A percentile compares a stretch with the other conserved stretches of the same genome.
phyloP scores from a whole-genome alignment of 1,284 basidiomycete genomes.

The Kwoniella shivajii region DNA sequence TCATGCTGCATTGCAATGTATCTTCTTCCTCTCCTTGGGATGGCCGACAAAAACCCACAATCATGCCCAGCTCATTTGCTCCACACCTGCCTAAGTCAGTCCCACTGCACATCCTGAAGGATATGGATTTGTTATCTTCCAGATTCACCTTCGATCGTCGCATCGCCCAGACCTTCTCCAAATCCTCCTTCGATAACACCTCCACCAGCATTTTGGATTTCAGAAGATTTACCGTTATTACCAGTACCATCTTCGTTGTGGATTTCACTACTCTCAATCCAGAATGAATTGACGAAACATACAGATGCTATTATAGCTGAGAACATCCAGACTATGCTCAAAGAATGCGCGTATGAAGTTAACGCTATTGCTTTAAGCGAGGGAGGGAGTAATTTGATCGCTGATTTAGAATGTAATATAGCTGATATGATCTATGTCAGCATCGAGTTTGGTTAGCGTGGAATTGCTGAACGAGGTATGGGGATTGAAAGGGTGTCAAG shows the following conservation, averaged over 20 bases:
- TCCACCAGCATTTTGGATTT: conserved; percentile 1
- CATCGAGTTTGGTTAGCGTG: not conserved
- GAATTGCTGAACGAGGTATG: not conserved
- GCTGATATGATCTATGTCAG: conserved; percentile 37
- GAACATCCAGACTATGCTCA: conserved; percentile 35
- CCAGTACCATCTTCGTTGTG: conserved; percentile 1
- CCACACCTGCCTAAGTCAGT: too few species aligned
- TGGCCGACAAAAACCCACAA: too few species aligned
- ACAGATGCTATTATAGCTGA: conserved; percentile 31
- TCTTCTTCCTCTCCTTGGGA: too few species aligned
- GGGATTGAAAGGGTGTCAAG: not conserved
- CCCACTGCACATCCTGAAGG: too few species aligned
- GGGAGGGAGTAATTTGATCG: conserved; percentile 37
- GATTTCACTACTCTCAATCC: conserved; percentile 36
- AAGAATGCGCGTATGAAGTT: conserved; percentile 43
- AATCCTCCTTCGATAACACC: conserved; percentile 11
- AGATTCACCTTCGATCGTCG: conserved; percentile 12
- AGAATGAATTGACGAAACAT: conserved; percentile 34
- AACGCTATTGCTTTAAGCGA: conserved; percentile 33
- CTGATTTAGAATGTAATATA: conserved; percentile 52
- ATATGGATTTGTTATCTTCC: too few species aligned
- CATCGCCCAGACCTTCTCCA: conserved; percentile 13
- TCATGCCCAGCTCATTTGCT: too few species aligned
- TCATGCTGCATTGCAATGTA: too few species aligned
- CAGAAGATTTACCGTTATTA: too few species aligned